Evolutionary conservation across 208 protist species (phyloP).

Genomic region (Trypanosoma cruzi): DNA sequence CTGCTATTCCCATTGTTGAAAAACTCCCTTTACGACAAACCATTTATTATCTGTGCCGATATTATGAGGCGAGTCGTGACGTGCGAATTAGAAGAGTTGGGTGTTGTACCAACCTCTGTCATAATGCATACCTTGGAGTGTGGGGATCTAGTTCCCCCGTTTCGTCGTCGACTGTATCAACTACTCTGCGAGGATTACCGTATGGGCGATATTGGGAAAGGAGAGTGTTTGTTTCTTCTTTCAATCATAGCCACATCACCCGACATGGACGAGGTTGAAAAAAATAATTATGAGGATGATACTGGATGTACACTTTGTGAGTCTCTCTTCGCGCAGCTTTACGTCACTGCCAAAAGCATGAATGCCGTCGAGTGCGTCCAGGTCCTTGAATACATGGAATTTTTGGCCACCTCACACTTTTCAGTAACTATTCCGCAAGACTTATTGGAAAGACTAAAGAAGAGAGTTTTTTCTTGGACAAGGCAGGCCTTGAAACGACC

Average conservation of each 20-base stretch:
- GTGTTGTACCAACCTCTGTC: constrained; percentile 14
- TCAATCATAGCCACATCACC: constrained; percentile 13
- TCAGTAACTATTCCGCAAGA: constrained; percentile 38
- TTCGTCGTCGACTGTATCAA: constrained; percentile 18
- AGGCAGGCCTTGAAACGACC: neutral
- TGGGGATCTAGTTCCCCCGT: neutral
- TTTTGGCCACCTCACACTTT: constrained; percentile 51
- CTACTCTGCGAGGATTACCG: constrained; percentile 16
- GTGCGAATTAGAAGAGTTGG: constrained; percentile 18
- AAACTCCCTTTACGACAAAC: constrained; percentile 31
- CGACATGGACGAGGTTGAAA: neutral
- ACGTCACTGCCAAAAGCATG: constrained; percentile 34
- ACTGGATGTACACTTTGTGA: constrained; percentile 40
- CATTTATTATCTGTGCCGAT: constrained; percentile 56
- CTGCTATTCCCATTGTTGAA: constrained; percentile 27
- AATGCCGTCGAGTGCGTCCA: constrained; percentile 40
- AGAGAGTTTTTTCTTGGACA: constrained; percentile 26
- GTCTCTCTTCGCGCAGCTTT: constrained; percentile 60
- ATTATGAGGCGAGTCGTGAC: constrained; percentile 35
- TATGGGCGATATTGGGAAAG: constrained; percentile 11
- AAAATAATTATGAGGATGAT: neutral
- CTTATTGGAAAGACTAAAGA: constrained; percentile 55
- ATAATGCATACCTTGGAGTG: constrained; percentile 10
- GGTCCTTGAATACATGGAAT: constrained; percentile 54
- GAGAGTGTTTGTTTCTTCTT: constrained; percentile 26